A percentile compares a stretch with the other conserved stretches of the same genome.
phyloP scores from a whole-genome alignment of 106 monocot genomes.

The Dendrobium officinale region DNA sequence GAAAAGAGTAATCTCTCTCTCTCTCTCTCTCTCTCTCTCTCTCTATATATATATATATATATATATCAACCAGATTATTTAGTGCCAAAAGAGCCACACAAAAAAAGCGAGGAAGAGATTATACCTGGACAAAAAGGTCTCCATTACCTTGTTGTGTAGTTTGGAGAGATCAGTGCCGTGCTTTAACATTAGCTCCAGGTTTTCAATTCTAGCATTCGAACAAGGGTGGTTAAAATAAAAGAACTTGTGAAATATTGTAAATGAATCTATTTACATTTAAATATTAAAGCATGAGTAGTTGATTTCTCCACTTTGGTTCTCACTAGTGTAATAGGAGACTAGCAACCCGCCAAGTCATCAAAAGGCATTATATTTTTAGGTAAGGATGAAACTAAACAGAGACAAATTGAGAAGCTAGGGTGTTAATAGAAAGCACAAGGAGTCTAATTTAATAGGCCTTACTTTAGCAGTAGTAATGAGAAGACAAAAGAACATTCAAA shows the following conservation, averaged over 20 bases:
- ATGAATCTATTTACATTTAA: not conserved
- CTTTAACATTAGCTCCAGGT: slow-evolving; percentile 79
- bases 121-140: slow-evolving; percentile 72
- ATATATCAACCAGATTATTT: too few species aligned
- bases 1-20: too few species aligned
- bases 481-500: too few species aligned
- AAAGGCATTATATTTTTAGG: not conserved
- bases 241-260: not conserved
- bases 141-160: slow-evolving; percentile 70
- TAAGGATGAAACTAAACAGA: not conserved
- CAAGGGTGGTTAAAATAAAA: not conserved
- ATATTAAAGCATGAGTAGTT: not conserved
- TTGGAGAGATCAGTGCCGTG: slow-evolving; percentile 83
- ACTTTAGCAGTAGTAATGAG: too few species aligned
- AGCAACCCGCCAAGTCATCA: not conserved
- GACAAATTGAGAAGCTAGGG: too few species aligned
- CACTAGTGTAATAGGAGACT: not conserved
- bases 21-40: too few species aligned
- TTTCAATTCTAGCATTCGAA: slow-evolving; percentile 64
- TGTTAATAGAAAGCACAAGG: too few species aligned
- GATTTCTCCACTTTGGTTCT: not conserved
- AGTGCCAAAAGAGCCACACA: too few species aligned
- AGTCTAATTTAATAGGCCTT: too few species aligned
- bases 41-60: too few species aligned
- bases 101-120: not conserved